Evolutionary conservation across 495 filamentous ascomycete genomes (phyloP), one percentile per base, ranked within the genome.

Genomic region (Aspergillus indologenus): DNA sequence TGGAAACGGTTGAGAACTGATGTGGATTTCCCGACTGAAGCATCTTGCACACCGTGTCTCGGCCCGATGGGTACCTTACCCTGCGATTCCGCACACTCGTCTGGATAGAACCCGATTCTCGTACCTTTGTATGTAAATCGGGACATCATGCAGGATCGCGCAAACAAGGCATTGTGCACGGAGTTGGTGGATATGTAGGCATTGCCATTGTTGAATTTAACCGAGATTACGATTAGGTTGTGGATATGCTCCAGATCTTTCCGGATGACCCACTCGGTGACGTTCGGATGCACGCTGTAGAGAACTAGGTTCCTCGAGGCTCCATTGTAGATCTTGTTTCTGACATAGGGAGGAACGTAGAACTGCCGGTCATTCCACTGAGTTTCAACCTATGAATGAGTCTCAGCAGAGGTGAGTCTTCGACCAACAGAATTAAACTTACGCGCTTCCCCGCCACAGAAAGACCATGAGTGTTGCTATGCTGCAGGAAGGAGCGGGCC

Each of bases 161-260:
- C 89, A 66, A 87, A 89, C 20, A 90, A 78, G 0, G 89, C 87
- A 60, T 87, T 87, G 69, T 89, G 83, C 6, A 96, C 81, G 1
- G 89, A 91, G 68, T 93, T 95, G 9, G 87, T 86, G 51, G 84
- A 85, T 52, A 94, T 81, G 69, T 83, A 81, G 43, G 81, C 86
- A 66, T 83, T 83, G 22, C 77, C 79, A 19, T 75, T 66, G 45
- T 69, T 68, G 68, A 88, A 87, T 34, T 75, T 74, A 20, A 93
- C 75, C 56, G 82, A 82, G 67, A 92, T 80, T 15, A 96, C 79
- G 26, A 87, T 77, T 11, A 93, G 75, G 63, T 90, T 90, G 68
- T 92, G 83, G 61, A 95, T 92, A 65, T 94, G 91, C 17, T 93
- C 87, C 45, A 93, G 72, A 63, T 96, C 87, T 5, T 87, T 82